Evolutionary conservation across 2,329 filamentous ascomycete species (phyloP), one percentile per base, ranked within the genome.

Genomic region (Thermothelomyces thermophilus): DNA sequence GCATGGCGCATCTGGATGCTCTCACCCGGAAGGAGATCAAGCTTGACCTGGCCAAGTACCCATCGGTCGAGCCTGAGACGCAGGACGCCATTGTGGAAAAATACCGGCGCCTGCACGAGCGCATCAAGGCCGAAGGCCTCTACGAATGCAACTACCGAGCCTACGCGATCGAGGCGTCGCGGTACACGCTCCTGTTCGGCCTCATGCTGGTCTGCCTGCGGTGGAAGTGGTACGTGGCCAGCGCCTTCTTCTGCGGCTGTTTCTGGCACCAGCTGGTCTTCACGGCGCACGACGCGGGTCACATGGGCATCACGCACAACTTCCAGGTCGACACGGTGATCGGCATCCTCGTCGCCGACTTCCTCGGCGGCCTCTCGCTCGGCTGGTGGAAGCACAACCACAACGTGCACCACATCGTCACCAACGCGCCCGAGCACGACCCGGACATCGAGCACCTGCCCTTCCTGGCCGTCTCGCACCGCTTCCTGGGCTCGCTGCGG

Each of bases 311-410:
- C 60, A 98, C 93, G 2, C 91, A 97, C 68, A 76, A 84, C 64
- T 97, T 91, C 65, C 83, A 86, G 43, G 69, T 82, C 33, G 93
- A 98, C 66, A 86, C 85, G 1, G 75, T 86, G 42, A 88, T 98
- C 55, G 91, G 89, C 42, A 95, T 97, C 63, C 70, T 95, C 56
- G 86, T 96, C 61, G 90, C 90, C 46, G 86, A 95, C 65, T 97
- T 86, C 60, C 72, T 93, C 17, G 93, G 93, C 33, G 93, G 93
- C 0, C 70, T 98, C 30, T 95, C 89, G 22, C 71, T 95, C 47
- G 88, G 91, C 39, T 98, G 93, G 93, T 98, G 93, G 91, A 97
- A 97, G 70, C 79, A 82, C 54, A 96, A 83, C 65, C 91, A 97
- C 68, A 97, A 97, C 63, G 90, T 96, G 8, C 91, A 97, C 65